phyloP scores from a whole-genome alignment of 371 early-diverging fungal species.

The Saksenaea oblongispora region DNA sequence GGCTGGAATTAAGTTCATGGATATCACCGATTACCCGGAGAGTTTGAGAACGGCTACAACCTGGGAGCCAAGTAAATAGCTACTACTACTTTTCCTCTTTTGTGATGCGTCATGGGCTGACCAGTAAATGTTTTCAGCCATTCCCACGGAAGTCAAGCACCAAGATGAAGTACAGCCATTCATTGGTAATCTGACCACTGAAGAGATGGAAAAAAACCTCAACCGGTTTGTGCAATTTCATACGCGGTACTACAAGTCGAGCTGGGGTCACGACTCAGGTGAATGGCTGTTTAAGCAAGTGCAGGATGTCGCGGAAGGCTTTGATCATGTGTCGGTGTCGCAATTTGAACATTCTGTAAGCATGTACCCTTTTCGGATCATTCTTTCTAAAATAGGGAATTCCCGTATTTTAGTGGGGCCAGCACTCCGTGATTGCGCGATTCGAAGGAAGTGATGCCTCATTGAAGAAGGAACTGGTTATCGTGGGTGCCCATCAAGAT shows the following conservation, averaged over 20 bases:
- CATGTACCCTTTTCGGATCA: neutral
- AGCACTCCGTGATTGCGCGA: slow-evolving; percentile 60
- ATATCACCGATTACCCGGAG: slow-evolving; percentile 76
- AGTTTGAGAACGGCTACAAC: neutral
- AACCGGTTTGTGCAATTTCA: slow-evolving; percentile 77
- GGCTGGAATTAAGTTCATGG: slow-evolving; percentile 76
- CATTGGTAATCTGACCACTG: slow-evolving; percentile 58
- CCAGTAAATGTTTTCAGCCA: slow-evolving; percentile 23
- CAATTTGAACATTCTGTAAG: slow-evolving; percentile 71
- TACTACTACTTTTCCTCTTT: no score
- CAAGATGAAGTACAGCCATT: slow-evolving; percentile 60
- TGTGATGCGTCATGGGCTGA: no score
- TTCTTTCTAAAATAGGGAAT: neutral
- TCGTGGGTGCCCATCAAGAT: slow-evolving; percentile 92
- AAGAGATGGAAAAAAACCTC: slow-evolving; percentile 65
- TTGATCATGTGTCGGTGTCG: slow-evolving; percentile 64
- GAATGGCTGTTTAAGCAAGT: slow-evolving; percentile 77
- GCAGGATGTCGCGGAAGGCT: slow-evolving; percentile 39
- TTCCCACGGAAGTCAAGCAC: slow-evolving; percentile 43
- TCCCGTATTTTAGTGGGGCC: slow-evolving; percentile 34
- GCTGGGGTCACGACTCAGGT: slow-evolving; percentile 68
- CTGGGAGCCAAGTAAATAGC: slow-evolving; percentile 33
- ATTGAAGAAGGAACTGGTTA: slow-evolving; percentile 67
- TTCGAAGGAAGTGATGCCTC: slow-evolving; percentile 63
- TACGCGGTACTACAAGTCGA: slow-evolving; percentile 88